Base-by-base conservation (phyloP, 1,284 basidiomycete species). In the Schizophyllum amplum region DNA sequence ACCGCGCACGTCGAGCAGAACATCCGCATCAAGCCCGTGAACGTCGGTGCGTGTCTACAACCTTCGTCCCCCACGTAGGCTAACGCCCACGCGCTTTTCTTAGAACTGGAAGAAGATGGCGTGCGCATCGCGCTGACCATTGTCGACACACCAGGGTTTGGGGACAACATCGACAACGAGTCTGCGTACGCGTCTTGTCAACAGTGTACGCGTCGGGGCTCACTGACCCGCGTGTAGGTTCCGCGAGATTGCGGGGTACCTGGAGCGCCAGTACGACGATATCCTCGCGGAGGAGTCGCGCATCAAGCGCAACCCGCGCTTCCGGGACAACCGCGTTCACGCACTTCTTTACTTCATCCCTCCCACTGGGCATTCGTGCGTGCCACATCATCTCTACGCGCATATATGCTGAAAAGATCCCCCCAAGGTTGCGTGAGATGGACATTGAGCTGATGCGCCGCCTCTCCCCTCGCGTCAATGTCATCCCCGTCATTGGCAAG, bases 301-400 rank as follows among this genome's bases (percentile, higher is more conserved):
- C 68, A 99, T 99, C 79, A 99, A 98, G 79, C 96, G 97, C 82
- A 98, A 98, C 77, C 95, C 96, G 23, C 90, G 97, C 62, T 99
- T 98, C 84, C 87, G 94, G 69, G 97, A 99, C 76, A 98, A 98
- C 79, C 83, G 94, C 63, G 84, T 95, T 13, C 97, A 99, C 67
- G 95, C 94, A 17, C 79, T 99, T 55, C 83, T 99, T 59, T 99
- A 99, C 80, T 99, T 99, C 72, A 98, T 99, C 76, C 87, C 94
- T 59, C 97, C 97, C 33, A 79, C 75, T 58, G 77, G 76, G 24
- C 75, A 84, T 60, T 70, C 83, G 83, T 84, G 72, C 61, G 83
- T 76, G 33, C 7, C 50, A 24, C n/a, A 48, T 21, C 27, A 24
- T 47, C 55, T 25, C 21, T 15, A 57, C 46, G 17, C 51, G 15